Conservation (phyloP, 345 rosid genomes). For the Syzygium jambos region DNA sequence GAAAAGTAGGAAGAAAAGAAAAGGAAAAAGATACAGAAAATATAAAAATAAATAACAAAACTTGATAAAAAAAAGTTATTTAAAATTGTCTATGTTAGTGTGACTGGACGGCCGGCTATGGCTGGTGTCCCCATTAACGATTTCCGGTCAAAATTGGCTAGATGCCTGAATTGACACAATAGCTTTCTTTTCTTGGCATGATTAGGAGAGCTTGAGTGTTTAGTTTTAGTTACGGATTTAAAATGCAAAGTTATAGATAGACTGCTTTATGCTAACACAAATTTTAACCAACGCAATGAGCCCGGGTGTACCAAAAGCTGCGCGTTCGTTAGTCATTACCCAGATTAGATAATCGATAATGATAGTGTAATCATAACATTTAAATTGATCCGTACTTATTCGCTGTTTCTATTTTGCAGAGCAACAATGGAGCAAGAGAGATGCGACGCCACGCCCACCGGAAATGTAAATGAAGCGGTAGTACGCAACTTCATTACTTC, state of each 20-base stretch:
- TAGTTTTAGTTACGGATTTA: neutral
- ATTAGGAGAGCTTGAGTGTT: neutral
- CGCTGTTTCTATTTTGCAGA: constrained; percentile 19
- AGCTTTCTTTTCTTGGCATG: too few species aligned
- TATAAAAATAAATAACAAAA: too few species aligned
- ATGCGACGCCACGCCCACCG: constrained; percentile 38
- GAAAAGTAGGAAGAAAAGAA: too few species aligned
- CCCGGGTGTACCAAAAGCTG: neutral
- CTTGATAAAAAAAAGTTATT: too few species aligned
- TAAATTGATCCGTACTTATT: neutral
- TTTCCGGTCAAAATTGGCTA: too few species aligned
- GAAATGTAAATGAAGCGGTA: constrained; percentile 20
- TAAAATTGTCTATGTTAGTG: too few species aligned
- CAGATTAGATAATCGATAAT: neutral
- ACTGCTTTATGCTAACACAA: neutral
- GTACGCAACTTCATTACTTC: constrained; percentile 21
- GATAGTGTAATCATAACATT: neutral
- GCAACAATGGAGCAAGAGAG: constrained; percentile 69
- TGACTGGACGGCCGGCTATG: too few species aligned
- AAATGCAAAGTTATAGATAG: neutral
- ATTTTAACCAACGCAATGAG: fast-evolving
- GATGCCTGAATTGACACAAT: too few species aligned
- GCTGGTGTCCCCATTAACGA: too few species aligned
- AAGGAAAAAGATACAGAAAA: too few species aligned
- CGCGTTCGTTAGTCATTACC: neutral